Base-by-base conservation (phyloP, 805 yeast species). In the Saccharomycodes ludwigii region DNA sequence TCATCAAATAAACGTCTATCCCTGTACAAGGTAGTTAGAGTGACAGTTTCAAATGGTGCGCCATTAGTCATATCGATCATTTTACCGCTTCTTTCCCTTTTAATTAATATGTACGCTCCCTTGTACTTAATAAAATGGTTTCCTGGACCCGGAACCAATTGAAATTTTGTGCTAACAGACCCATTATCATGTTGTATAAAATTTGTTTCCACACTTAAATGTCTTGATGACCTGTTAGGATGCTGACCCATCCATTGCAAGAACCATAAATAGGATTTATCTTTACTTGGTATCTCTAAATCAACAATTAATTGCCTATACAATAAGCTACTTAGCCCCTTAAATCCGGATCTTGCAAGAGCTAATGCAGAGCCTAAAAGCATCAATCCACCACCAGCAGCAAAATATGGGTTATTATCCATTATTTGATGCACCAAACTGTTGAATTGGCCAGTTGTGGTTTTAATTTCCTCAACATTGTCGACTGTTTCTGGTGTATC, bases 381-480 rank as follows among this genome's bases (percentile, higher is more conserved):
- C 98, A 91, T 91, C 24, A 91, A 62, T 0, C 98, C 98, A 45
- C 96, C 95, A 47, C 98, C 98, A 0, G 97, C 98, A 1, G 96
- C 91, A 61, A 91, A 88, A 54, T 84, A 85, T n/a, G 96, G 97
- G 51, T 88, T 88, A 22, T 71, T 67, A 15, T 65, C 65, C 36
- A 80, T 61, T 2, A 73, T 68, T 34, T 71, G 73, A 25, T 67
- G 56, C 44, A 73, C 56, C 4, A 75, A 56, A 36, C 38, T 40
- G 2, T 48, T 40, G 1, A 60, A 50, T 46, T 54, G 50, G 1
- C 60, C 56, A 14, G 40, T 37, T 20, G 48, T 20, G 1, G 52
- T 41, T 7, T 52, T 50, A 24, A 36, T 26, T 6, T 29, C 38
- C n/a, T 20, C 12, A 4, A 3, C 18, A 14, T 24, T 25, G 10